Evolutionary conservation across 805 yeast genomes (phyloP).

Genomic region (Metschnikowia lunata): DNA sequence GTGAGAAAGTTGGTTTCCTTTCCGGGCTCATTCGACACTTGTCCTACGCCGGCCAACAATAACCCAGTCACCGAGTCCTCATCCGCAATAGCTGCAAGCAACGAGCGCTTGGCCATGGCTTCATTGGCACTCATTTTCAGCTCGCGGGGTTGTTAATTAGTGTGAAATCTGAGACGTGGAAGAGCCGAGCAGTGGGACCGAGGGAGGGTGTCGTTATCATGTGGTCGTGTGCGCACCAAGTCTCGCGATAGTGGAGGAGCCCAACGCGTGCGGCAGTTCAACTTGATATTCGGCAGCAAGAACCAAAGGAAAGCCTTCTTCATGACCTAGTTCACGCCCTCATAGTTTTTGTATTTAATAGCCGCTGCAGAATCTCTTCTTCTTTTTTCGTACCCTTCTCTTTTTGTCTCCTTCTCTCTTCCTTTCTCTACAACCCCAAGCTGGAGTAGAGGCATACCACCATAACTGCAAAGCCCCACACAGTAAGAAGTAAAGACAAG

Average conservation of each 20-base stretch:
- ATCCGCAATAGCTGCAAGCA: conserved; percentile 93
- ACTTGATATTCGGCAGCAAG: no score
- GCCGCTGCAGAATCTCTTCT: no score
- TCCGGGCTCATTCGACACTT: conserved; percentile 57
- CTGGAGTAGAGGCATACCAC: conserved; percentile 37
- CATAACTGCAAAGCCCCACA: conserved; percentile 57
- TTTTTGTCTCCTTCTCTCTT: no score
- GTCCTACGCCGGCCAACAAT: conserved; percentile 93
- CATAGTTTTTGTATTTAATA: no score
- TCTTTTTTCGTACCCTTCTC: no score
- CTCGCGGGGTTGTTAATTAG: background rate
- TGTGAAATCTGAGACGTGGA: background rate
- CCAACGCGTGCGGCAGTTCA: no score
- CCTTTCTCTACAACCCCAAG: conserved; percentile 8
- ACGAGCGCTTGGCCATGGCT: conserved; percentile 62
- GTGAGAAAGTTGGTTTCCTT: conserved; percentile 79
- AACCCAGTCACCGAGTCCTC: conserved; percentile 97
- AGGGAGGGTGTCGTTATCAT: background rate
- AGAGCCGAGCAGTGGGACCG: background rate
- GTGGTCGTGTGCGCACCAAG: background rate
- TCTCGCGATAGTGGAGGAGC: no score
- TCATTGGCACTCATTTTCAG: conserved; percentile 26
- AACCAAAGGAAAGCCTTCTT: no score
- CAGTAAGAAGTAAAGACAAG: conserved; percentile 41
- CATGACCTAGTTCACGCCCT: no score